Evolutionary conservation across 75 land plant genomes (phyloP), one percentile per base, ranked within the genome.

Genomic region (Azolla pinnata): DNA sequence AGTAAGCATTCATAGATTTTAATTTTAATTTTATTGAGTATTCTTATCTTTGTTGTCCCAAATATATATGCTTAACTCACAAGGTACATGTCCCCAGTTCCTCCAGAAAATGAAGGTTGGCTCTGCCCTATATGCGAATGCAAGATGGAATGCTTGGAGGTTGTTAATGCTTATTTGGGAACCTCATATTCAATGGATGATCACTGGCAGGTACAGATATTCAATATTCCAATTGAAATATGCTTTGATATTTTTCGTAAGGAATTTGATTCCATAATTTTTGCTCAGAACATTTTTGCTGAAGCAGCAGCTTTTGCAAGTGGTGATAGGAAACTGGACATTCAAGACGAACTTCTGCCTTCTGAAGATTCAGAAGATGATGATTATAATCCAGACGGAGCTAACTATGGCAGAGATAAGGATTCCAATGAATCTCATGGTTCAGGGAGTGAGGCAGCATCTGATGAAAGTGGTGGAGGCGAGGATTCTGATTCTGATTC

Each of bases 301-400:
- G 90, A 95, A 59, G 88, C 90, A 48, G 86, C 78, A 31, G 56
- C 70, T 16, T 45, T 57, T 52, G 67, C 67, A 62, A 71, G 27
- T 58, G 79, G 76, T 49, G 69, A 59, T 60, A 62, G 26, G 26
- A 67, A 27, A 1, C 53, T 60, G 21, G 52, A 14, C 64, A 68
- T 62, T 34, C 65, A 46, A 32, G 68, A 63, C 46, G 80, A 73
- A 21, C 71, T 59, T 34, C 60, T 66, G 31, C 80, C 87, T 45
- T 88, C 90, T 35, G 86, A 90, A 71, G 98, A 93, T 59, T 89
- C 98, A 57, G 96, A 89, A 52, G 98, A 93, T 69, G 70, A 75
- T 78, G 87, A 93, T 66, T 93, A 81, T 69, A 66, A 85, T 55
- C 96, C 98, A 58, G 87, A 80, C 20, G 54, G 19, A 31, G 40